Evolutionary conservation across 2,329 filamentous ascomycete genomes (phyloP).

Genomic region (Clarireedia monteithiana): DNA sequence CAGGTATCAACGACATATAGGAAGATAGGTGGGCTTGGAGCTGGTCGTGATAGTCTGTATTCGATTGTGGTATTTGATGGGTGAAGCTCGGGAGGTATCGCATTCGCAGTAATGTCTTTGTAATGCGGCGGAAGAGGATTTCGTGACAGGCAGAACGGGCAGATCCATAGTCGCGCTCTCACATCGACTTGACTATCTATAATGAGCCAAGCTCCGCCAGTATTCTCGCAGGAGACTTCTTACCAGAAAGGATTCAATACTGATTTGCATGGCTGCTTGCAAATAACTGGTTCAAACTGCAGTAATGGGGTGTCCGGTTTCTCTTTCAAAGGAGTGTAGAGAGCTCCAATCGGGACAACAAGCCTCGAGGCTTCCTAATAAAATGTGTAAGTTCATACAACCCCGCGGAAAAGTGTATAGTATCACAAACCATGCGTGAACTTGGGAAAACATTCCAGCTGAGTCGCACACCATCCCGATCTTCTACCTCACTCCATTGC

Average conservation of each 20-base stretch:
- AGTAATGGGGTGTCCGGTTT: slow-evolving; percentile 82
- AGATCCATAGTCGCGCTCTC: slow-evolving; percentile 79
- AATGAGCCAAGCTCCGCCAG: slow-evolving; percentile 17
- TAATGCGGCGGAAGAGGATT: slow-evolving; percentile 80
- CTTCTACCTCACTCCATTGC: slow-evolving; percentile 65
- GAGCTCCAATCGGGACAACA: slow-evolving; percentile 89
- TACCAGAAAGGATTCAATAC: slow-evolving; percentile 97
- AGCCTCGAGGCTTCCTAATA: slow-evolving; percentile 87
- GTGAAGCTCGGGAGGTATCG: slow-evolving; percentile 77
- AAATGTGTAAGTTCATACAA: slow-evolving; percentile 23
- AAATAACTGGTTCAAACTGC: slow-evolving; percentile 93
- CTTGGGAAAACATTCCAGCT: slow-evolving; percentile 99
- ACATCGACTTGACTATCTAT: slow-evolving; percentile 67
- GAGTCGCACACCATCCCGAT: slow-evolving; percentile 88
- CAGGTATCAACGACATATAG: slow-evolving; percentile 83
- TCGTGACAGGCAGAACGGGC: slow-evolving; percentile 77
- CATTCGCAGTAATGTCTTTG: slow-evolving; percentile 79
- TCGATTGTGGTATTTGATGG: slow-evolving; percentile 83
- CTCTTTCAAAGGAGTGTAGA: slow-evolving; percentile 94
- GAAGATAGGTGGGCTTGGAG: slow-evolving; percentile 81
- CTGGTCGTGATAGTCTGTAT: slow-evolving; percentile 71
- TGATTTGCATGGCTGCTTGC: slow-evolving; percentile 91
- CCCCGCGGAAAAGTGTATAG: slow-evolving; percentile 15
- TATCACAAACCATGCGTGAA: slow-evolving; percentile 74
- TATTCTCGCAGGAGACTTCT: slow-evolving; percentile 24